Base-by-base conservation (phyloP, 805 yeast species). In the Cyberlindnera petersonii region DNA sequence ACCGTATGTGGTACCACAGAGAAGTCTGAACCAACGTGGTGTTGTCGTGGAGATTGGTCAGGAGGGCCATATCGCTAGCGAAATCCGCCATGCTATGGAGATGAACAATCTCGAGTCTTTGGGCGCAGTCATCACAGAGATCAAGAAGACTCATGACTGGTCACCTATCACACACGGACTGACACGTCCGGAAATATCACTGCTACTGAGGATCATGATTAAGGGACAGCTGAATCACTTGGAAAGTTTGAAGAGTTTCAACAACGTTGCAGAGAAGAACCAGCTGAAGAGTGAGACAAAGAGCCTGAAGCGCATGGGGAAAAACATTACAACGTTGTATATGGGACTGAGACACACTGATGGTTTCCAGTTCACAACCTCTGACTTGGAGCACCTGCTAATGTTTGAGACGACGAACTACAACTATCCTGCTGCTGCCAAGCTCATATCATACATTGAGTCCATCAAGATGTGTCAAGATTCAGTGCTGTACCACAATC, bases 401-500 rank as follows among this genome's bases (percentile, higher is more conserved):
- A 13, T 5, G 16, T 33, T 37, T 26, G 40, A 35, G 6, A 19
- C 39, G 6, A n/a, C 10, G 17, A 37, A 40, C 20, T 22, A 33
- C 28, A 23, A 35, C 24, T 44, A 42, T 26, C 9, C 33, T 8
- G 17, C 26, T 14, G 51, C 51, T 13, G 17, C 39, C 6, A 42
- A 33, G 16, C 33, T 47, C 17, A 35, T 47, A 16, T 4, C 33
- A 3, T 29, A 24, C 21, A 40, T 38, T 11, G 47, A 42, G 6
- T 17, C 34, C 6, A 31, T 20, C 8, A 16, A 27, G 13, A 15
- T 11, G 1, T 36, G 38, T 27, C 26, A 32, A 20, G 26, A 33
- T 26, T 42, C 53, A 5, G 35, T 48, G 19, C 30, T 21, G 5
- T 50, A 28, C 28, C 44, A 50, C 19, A 53, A 50, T 22, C 22